Percentiles rank a stretch among this genome's conserved stretches.
phyloP scores from a whole-genome alignment of 805 yeast species.

The Nakazawaea ambrosiae region DNA sequence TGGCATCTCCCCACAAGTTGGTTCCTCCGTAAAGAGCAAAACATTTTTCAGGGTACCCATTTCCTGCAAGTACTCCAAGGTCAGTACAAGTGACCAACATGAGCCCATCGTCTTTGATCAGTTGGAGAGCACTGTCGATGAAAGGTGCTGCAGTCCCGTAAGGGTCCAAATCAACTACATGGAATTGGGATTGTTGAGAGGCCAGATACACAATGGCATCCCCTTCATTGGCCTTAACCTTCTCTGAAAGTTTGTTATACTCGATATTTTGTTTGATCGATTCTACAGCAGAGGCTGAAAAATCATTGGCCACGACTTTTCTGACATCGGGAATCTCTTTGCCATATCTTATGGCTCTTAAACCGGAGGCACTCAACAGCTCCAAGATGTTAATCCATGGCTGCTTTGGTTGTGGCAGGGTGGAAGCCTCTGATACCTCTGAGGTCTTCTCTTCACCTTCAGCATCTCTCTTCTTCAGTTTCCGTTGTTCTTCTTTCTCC shows the following conservation, averaged over 20 bases:
- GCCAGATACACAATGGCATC: slow-evolving; percentile 90
- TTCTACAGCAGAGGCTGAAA: slow-evolving; percentile 77
- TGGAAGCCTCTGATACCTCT: slow-evolving; percentile 8
- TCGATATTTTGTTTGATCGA: slow-evolving; percentile 67
- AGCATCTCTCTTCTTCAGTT: slow-evolving; percentile 6
- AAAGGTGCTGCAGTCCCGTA: slow-evolving; percentile 98
- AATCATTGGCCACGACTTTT: slow-evolving; percentile 81
- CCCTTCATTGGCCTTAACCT: slow-evolving; percentile 65
- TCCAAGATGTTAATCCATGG: slow-evolving; percentile 71
- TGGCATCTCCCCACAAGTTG: slow-evolving; percentile 75
- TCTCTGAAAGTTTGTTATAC: slow-evolving; percentile 51
- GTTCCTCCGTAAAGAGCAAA: slow-evolving; percentile 92
- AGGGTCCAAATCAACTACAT: slow-evolving; percentile 91
- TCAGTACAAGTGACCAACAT: slow-evolving; percentile 94
- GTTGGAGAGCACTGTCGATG: slow-evolving; percentile 83
- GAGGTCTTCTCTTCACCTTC: slow-evolving; percentile 4
- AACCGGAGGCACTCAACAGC: slow-evolving; percentile 91
- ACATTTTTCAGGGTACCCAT: slow-evolving; percentile 95
- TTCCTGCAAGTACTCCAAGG: slow-evolving; percentile 91
- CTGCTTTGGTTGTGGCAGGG: slow-evolving; percentile 5
- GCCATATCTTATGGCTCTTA: slow-evolving; percentile 89
- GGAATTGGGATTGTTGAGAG: slow-evolving; percentile 42
- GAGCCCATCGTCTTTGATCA: slow-evolving; percentile 78
- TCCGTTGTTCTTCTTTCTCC: no score
- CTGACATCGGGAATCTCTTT: slow-evolving; percentile 78